phyloP scores from a whole-genome alignment of 2,329 filamentous ascomycete species.

The Claviceps humidiphila region DNA sequence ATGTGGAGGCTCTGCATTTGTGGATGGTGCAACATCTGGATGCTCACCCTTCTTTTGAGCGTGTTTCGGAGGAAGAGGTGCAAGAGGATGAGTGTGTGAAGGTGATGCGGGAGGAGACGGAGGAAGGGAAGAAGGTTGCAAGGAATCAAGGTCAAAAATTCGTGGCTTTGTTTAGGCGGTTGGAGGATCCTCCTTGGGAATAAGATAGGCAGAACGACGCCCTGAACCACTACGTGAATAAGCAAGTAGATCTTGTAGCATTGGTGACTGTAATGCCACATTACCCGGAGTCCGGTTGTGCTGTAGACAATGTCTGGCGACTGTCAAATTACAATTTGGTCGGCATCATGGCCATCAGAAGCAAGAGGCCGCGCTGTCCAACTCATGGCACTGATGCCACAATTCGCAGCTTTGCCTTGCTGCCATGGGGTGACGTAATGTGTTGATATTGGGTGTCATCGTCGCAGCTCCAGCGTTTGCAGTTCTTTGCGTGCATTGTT shows the following conservation, averaged over 20 bases:
- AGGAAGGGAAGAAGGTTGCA: slow-evolving; percentile 93
- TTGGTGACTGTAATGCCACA: not conserved
- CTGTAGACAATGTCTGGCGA: not conserved
- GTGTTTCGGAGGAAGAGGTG: slow-evolving; percentile 54
- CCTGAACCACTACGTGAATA: not conserved
- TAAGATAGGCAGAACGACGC: not conserved
- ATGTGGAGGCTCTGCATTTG: slow-evolving; percentile 82
- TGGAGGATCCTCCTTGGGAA: slow-evolving; percentile 68
- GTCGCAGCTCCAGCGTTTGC: not conserved
- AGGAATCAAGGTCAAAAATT: slow-evolving; percentile 85
- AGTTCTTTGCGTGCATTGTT: not conserved
- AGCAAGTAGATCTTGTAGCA: not conserved
- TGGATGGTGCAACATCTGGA: slow-evolving; percentile 90
- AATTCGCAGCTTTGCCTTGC: not conserved
- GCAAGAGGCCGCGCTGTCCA: not conserved
- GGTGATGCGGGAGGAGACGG: slow-evolving; percentile 72
- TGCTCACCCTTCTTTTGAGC: slow-evolving; percentile 64
- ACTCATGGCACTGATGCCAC: not conserved
- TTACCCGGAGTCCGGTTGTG: not conserved
- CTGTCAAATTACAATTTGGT: no score
- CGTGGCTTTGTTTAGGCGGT: slow-evolving; percentile 73
- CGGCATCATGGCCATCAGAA: not conserved
- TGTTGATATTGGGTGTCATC: not conserved
- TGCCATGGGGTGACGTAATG: not conserved
- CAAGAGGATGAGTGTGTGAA: slow-evolving; percentile 57